A percentile compares a stretch with the other conserved stretches of the same genome.
Evolutionary conservation across 2,329 filamentous ascomycete species (phyloP).

Genomic region (Ophiostoma pallidulum): DNA sequence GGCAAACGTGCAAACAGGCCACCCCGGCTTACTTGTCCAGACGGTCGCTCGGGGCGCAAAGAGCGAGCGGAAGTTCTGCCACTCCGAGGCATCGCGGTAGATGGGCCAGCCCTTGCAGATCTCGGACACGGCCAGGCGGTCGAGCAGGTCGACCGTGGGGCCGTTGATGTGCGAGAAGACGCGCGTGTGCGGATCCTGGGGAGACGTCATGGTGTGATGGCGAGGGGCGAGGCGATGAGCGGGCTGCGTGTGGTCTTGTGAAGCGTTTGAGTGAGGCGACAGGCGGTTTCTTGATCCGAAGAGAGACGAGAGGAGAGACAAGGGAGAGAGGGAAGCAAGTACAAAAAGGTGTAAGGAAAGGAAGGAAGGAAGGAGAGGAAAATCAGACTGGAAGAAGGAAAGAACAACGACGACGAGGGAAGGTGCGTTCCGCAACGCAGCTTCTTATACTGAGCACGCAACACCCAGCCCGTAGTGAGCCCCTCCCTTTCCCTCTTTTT

Average conservation of each 20-base stretch:
- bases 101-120: slow-evolving; percentile 47
- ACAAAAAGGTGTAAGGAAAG: background rate
- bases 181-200: slow-evolving; percentile 23
- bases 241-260: background rate
- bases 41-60: slow-evolving; percentile 38
- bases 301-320: background rate
- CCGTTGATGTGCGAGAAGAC: slow-evolving; percentile 38
- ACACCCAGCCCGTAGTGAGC: too few relatives aligned
- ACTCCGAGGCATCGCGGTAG: slow-evolving; percentile 43
- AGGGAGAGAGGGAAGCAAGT: background rate
- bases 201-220: slow-evolving; percentile 8
- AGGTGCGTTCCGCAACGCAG: background rate
- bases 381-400: background rate
- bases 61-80: slow-evolving; percentile 39
- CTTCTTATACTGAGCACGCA: background rate
- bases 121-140: slow-evolving; percentile 38
- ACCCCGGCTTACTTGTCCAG: slow-evolving; percentile 39
- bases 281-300: background rate
- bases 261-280: too few relatives aligned
- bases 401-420: background rate
- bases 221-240: background rate
- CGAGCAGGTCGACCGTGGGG: slow-evolving; percentile 29
- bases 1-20: too few relatives aligned
- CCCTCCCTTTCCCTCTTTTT: too few relatives aligned
- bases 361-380: background rate